A percentile compares a stretch with the other conserved stretches of the same genome.
These are phyloP conservation scores for Ophiostoma tasmaniense DNA, from an alignment of 2,329 filamentous ascomycete species.

Conservation along the genomic window DNA sequence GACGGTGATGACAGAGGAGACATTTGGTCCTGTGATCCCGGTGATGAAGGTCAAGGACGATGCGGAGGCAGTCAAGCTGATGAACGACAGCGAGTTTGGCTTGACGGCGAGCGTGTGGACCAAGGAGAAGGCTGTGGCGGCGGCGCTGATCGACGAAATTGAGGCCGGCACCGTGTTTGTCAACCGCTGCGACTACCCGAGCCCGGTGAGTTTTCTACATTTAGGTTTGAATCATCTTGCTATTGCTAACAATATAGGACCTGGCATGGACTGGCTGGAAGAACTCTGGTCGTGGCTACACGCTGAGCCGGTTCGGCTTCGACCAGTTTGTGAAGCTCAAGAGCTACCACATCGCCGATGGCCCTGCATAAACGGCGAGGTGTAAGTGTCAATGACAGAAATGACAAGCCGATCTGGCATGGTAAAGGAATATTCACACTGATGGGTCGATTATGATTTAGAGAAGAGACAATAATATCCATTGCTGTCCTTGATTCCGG, in stretches of 20 bases:
- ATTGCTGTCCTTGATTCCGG: background rate
- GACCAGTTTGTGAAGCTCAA: constrained; percentile 95
- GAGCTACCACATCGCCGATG: constrained; percentile 88
- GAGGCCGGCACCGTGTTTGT: constrained; percentile 95
- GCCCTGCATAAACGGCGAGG: constrained; percentile 32
- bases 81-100: constrained; percentile 94
- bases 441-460: background rate
- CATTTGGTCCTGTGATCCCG: constrained; percentile 86
- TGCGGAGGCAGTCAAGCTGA: constrained; percentile 69
- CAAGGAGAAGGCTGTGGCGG: constrained; percentile 68
- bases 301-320: constrained; percentile 81
- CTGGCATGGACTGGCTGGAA: constrained; percentile 98
- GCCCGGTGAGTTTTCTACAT: constrained; percentile 57
- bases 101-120: constrained; percentile 97
- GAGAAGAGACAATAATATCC: background rate
- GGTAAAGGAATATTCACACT: background rate
- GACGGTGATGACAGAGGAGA: constrained; percentile 87
- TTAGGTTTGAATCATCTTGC: constrained; percentile 15
- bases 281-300: constrained; percentile 87
- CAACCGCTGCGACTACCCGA: constrained; percentile 87
- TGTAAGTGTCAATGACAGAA: background rate
- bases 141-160: constrained; percentile 68
- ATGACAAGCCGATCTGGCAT: background rate
- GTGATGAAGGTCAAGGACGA: constrained; percentile 80
- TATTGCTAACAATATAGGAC: constrained; percentile 46